Percentiles rank a stretch among this genome's conserved stretches.
Conservation (phyloP, 352 stramenopile species). For the Globisporangium nagaii region DNA sequence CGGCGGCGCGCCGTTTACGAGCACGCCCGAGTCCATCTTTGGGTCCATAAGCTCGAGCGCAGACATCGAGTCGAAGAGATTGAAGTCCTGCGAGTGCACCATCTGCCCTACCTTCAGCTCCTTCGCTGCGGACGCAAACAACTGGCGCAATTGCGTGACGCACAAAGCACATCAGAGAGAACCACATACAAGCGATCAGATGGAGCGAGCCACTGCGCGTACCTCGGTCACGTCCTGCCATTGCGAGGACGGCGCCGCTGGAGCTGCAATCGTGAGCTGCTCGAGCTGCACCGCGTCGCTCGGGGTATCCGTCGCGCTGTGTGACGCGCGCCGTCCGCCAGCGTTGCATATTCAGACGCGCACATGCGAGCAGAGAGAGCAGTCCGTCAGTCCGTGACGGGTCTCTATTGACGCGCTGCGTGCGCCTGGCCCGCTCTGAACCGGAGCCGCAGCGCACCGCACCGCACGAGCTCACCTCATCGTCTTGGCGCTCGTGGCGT, state of each 20-base stretch:
- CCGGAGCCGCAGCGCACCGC: background rate
- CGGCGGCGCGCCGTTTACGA: slow-evolving; percentile 50
- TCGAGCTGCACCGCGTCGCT: slow-evolving; percentile 17
- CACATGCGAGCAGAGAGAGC: background rate
- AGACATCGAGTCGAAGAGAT: slow-evolving; percentile 93
- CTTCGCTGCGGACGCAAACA: slow-evolving; percentile 37
- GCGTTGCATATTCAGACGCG: background rate
- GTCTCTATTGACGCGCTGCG: too few species aligned
- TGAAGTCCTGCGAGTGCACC: slow-evolving; percentile 80
- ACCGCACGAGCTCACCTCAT: slow-evolving; percentile 12
- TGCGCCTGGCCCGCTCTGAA: too few species aligned
- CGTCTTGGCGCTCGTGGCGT: background rate
- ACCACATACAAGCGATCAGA: background rate
- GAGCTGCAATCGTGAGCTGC: slow-evolving; percentile 18
- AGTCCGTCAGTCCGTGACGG: background rate
- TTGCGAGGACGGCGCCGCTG: slow-evolving; percentile 18
- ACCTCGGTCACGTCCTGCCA: slow-evolving; percentile 57
- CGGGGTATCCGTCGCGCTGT: slow-evolving; percentile 7
- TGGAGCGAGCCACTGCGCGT: background rate
- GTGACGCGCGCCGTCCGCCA: slow-evolving; percentile 11
- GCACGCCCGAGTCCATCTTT: slow-evolving; percentile 92
- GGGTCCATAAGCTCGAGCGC: slow-evolving; percentile 92
- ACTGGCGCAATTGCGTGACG: background rate
- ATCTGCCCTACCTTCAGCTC: slow-evolving; percentile 79
- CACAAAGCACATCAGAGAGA: background rate